Conservation (phyloP, 371 early-diverging fungal genomes). For the Choanephora cucurbitarum region DNA sequence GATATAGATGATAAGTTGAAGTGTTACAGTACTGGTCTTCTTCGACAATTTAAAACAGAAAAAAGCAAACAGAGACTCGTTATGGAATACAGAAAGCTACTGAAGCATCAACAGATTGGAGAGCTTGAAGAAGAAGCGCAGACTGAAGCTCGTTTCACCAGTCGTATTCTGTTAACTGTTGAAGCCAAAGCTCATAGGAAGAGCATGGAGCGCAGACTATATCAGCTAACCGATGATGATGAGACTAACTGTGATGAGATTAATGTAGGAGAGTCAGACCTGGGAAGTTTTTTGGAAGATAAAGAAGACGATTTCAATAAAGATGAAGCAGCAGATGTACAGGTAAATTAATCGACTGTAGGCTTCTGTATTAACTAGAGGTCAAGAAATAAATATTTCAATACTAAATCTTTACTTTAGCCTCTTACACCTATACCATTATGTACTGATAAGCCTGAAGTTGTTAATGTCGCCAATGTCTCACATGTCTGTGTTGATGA, state of each 20-base stretch:
- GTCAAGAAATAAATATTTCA: slow-evolving; percentile 12
- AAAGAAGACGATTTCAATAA: slow-evolving; percentile 1
- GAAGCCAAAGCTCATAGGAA: slow-evolving; percentile 13
- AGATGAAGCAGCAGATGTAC: slow-evolving; percentile 9
- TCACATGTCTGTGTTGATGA: slow-evolving; percentile 7
- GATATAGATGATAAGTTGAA: slow-evolving; percentile 19
- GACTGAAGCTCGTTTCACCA: slow-evolving; percentile 12
- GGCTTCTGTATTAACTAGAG: slow-evolving; percentile 14
- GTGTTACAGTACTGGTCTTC: slow-evolving; percentile 16
- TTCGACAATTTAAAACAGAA: slow-evolving; percentile 15
- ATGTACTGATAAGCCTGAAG: slow-evolving; percentile 5
- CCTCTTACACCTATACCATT: not conserved
- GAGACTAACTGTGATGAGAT: slow-evolving; percentile 2
- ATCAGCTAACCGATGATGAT: slow-evolving; percentile 11
- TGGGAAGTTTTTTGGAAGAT: slow-evolving; percentile 6
- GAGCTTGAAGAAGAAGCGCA: slow-evolving; percentile 14
- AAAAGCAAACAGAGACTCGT: slow-evolving; percentile 8
- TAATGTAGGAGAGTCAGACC: slow-evolving; percentile 7
- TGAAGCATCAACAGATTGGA: slow-evolving; percentile 6
- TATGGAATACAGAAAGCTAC: slow-evolving; percentile 11
- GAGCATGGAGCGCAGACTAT: slow-evolving; percentile 12
- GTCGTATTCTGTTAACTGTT: slow-evolving; percentile 12
- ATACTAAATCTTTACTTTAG: slow-evolving; percentile 13
- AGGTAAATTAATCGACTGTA: slow-evolving; percentile 17
- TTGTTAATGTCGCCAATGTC: slow-evolving; percentile 1